phyloP scores from a whole-genome alignment of 164 flowering plant genomes.

The Umbellularia californica region DNA sequence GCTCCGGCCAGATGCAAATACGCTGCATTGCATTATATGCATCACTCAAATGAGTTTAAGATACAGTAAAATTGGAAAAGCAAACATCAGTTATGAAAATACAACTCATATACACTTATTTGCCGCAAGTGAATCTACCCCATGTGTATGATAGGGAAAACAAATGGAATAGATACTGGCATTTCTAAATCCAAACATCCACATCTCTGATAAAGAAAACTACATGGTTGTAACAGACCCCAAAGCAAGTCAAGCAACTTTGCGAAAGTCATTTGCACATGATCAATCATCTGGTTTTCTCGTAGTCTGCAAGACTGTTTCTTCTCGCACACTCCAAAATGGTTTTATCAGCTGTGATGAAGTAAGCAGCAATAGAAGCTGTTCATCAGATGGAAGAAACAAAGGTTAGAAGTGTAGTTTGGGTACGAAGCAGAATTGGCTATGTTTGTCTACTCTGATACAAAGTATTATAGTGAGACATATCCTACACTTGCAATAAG shows the following conservation, averaged over 20 bases:
- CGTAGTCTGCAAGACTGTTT: conserved; percentile 36
- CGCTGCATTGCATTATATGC: not conserved
- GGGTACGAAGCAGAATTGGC: too few relatives aligned
- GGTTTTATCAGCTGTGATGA: conserved; percentile 89
- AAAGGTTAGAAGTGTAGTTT: not conserved
- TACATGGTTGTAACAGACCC: not conserved
- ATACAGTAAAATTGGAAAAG: not conserved
- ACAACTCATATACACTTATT: not conserved
- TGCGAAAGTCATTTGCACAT: not conserved
- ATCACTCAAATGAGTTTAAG: conserved; percentile 5
- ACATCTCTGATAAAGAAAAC: not conserved
- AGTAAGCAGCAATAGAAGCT: conserved; percentile 86
- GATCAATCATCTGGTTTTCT: conserved; percentile 24
- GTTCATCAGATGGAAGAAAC: conserved; percentile 23
- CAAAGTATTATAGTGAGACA: too few relatives aligned
- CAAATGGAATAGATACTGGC: not conserved
- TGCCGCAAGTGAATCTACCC: not conserved
- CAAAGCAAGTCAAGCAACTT: not conserved
- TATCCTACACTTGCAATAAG: too few relatives aligned
- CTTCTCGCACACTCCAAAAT: conserved; percentile 80
- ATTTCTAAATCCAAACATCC: too few relatives aligned
- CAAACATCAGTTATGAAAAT: not conserved
- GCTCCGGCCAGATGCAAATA: too few relatives aligned
- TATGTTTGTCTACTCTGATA: too few relatives aligned
- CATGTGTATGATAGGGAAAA: not conserved